Base-by-base conservation (phyloP, 164 flowering plant species). In the Piper longum region DNA sequence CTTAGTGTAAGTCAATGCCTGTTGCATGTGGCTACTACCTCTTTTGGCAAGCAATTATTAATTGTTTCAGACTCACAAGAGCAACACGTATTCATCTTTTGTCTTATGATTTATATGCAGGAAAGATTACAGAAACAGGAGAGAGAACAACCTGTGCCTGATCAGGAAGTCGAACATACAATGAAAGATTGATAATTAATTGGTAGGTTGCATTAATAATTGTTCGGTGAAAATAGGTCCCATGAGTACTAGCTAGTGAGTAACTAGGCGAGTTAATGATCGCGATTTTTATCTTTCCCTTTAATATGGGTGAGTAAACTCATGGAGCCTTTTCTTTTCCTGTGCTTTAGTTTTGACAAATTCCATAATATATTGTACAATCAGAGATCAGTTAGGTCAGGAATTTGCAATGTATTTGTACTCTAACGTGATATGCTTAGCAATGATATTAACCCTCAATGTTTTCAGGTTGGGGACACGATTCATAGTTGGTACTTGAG, bases 51-150 rank as follows among this genome's bases (percentile, higher is more conserved):
- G 36, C 39, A 56, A 17, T 26, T 17, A 19, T 56, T 19, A 17
- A 9, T 3, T 56, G 19, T 7, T 56, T 14, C 40, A 41, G n/a
- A 54, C 1, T 54, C 41, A 12, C 36, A 26, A 26, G 36, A 26
- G 36, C 36, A 26, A 26, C 36, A 26, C 36, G 1, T 26, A 26
- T 26, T 26, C 36, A 26, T 26, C 36, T 26, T 26, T 52, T 52
- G 55, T 11, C 16, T 52, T 52, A 52, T 52, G 36, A 41, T 59
- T 2, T 63, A 48, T 48, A 16, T 69, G 69, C 70, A 73, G 75
- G 75, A 69, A 48, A 73, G 64, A 66, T 69, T 73, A 62, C 63
- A 69, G 64, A 69, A 69, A 48, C 63, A 66, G n/a, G 61, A 58
- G 48, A 71, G 71, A 43, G 62, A 57, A 51, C 66, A 58, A 54